Evolutionary conservation across 2,329 filamentous ascomycete species (phyloP).

Genomic region (Magnaporthiopsis rhizophila): DNA sequence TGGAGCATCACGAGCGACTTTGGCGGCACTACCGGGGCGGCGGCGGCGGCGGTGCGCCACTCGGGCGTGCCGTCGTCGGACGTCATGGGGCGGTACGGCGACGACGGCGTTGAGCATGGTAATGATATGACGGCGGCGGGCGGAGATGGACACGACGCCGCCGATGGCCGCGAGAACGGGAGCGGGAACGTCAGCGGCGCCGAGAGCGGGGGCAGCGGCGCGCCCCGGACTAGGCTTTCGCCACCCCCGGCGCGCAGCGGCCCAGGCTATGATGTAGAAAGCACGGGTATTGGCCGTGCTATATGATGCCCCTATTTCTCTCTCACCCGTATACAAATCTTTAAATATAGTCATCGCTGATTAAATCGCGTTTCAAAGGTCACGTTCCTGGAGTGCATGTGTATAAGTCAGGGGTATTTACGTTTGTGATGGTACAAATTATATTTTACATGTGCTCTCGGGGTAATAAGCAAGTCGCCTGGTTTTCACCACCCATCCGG

Average conservation of each 20-base stretch:
- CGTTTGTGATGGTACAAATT: not conserved
- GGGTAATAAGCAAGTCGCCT: not conserved
- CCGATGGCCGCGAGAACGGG: not conserved
- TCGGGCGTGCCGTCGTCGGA: conserved; percentile 13
- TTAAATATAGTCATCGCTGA: not conserved
- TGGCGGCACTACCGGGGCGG: conserved; percentile 18
- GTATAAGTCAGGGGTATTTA: not conserved
- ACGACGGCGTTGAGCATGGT: not conserved
- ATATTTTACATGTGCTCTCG: not conserved
- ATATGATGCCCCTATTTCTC: not conserved
- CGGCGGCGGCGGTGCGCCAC: conserved; percentile 5
- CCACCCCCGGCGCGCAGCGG: conserved; percentile 10
- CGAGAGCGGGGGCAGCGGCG: conserved; percentile 5
- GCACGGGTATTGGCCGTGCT: conserved; percentile 2
- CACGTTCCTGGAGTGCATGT: not conserved
- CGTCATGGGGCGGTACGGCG: conserved; percentile 8
- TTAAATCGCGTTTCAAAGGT: too few relatives aligned
- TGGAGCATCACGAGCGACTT: conserved; percentile 24
- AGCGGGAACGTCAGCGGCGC: conserved; percentile 8
- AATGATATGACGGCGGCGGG: not conserved
- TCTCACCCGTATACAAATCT: not conserved
- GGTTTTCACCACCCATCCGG: conserved; percentile 2
- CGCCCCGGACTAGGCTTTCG: conserved; percentile 8
- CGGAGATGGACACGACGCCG: too few relatives aligned
- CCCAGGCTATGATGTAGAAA: not conserved